Evolutionary conservation across 306 rosid genomes (phyloP), one percentile per base, ranked within the genome.

Genomic region (Cicer bijugum): DNA sequence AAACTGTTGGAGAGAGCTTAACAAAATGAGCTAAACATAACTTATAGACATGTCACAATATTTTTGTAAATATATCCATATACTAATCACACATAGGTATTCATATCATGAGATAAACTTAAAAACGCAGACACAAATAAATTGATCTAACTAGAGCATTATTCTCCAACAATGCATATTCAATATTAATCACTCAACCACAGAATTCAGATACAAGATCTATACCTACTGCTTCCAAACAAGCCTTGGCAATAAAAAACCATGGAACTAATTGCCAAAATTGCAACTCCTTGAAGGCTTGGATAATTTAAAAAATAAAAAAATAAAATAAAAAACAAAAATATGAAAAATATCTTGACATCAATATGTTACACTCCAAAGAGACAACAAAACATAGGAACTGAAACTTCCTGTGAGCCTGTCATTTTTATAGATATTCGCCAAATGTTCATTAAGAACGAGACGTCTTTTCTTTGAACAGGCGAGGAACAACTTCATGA

Each of bases 401-500:
- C 51, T 15, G 75, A 57, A 72, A 50, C 62, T 69, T 67, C 52
- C 35, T 58, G 46, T 75, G 80, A 80, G 75, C 66, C 70, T 71
- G 69, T 45, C 57, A 44, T 67, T 57, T 79, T 72, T 62, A 72
- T 48, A 70, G 65, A 69, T 62, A 58, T 79, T 67, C 73, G 62
- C 67, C 79, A 82, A 61, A 63, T 51, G 33, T 58, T 45, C 84
- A 48, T 82, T 82, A 87, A 45, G 88, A 77, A 37, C 33, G 61
- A 42, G 75, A 20, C 14, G 20, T 71, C 69, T 75, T 85, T 80
- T 85, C 76, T 79, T 86, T 91, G 81, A 75, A 88, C 58, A 94
- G 15, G 71, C 97, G 88, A 0, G 99, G 97, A 75, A 91, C 82
- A 80, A 94, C 66, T 84, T 94, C 99, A 67, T 94, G 99, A 35